Percentiles rank a stretch among this genome's conserved stretches.
Evolutionary conservation across 768 basidiomycete species (phyloP).

Genomic region (Rhodocollybia butyracea): DNA sequence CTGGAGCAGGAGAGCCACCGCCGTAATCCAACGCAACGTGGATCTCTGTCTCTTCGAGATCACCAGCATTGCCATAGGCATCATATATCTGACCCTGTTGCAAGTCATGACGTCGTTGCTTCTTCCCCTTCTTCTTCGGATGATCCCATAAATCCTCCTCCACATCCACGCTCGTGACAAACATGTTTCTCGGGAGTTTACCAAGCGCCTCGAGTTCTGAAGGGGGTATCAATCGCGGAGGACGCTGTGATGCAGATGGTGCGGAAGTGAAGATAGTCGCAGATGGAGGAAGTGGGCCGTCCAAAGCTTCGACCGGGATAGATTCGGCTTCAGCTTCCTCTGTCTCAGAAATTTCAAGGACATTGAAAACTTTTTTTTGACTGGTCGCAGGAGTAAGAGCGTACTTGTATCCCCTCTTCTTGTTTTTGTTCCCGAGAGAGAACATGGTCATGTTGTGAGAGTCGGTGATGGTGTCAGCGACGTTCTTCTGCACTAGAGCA

Average conservation of each 20-base stretch:
- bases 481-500: background rate
- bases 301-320: background rate
- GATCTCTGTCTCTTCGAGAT: background rate
- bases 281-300: background rate
- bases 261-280: slow-evolving; percentile 1
- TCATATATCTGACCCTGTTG: background rate
- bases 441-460: slow-evolving; percentile 24
- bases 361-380: slow-evolving; percentile 36
- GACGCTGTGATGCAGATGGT: background rate
- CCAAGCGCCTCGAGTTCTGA: slow-evolving; percentile 36
- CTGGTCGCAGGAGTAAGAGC: slow-evolving; percentile 27
- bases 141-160: slow-evolving; percentile 28
- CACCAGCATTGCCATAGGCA: too few species aligned
- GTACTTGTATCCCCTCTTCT: slow-evolving; percentile 42
- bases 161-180: slow-evolving; percentile 52
- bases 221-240: slow-evolving; percentile 38
- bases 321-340: background rate
- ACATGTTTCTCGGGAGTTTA: slow-evolving; percentile 40
- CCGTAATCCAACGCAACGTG: background rate
- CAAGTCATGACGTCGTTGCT: background rate
- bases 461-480: background rate
- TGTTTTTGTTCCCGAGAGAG: slow-evolving; percentile 51
- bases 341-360: slow-evolving; percentile 4
- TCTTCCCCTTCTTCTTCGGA: slow-evolving; percentile 11
- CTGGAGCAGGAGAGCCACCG: too few species aligned